These are phyloP conservation scores for Podospora pseudopauciseta DNA, from an alignment of 495 filamentous ascomycete genomes.

Conservation along the genomic window DNA sequence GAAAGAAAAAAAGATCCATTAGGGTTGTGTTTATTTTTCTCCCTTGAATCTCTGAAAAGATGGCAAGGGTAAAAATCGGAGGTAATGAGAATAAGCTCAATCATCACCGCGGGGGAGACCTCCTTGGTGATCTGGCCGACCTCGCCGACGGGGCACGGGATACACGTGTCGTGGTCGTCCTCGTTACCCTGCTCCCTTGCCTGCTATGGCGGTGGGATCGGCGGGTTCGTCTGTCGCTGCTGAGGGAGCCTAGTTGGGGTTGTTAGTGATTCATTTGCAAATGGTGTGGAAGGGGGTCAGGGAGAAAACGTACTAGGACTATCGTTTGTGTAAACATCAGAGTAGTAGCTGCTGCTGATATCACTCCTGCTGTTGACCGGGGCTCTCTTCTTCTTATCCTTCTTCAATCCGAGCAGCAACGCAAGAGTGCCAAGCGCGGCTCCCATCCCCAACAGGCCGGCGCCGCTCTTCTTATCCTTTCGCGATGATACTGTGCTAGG, in stretches of 20 bases:
- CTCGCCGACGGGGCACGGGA: slow-evolving; percentile 28
- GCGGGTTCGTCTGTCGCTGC: slow-evolving; percentile 32
- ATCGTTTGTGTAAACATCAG: slow-evolving; percentile 43
- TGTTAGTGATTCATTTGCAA: slow-evolving; percentile 21
- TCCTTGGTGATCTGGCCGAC: slow-evolving; percentile 20
- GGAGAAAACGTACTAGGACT: slow-evolving; percentile 47
- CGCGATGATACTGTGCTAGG: slow-evolving; percentile 51
- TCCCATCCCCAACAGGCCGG: slow-evolving; percentile 54
- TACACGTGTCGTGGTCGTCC: slow-evolving; percentile 30
- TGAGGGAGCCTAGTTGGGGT: slow-evolving; percentile 38
- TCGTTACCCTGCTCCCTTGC: slow-evolving; percentile 27
- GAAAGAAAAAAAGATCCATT: too few relatives aligned
- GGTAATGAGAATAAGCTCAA: neutral
- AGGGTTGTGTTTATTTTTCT: too few relatives aligned
- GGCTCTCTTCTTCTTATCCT: slow-evolving; percentile 49
- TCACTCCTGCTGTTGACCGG: slow-evolving; percentile 46
- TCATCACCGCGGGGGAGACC: slow-evolving; percentile 2
- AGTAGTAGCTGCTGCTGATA: slow-evolving; percentile 48
- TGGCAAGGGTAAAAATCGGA: neutral
- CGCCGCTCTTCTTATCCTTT: slow-evolving; percentile 49
- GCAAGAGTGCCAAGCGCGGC: slow-evolving; percentile 65
- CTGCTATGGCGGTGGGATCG: slow-evolving; percentile 25
- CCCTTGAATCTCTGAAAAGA: too few relatives aligned
- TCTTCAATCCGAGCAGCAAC: slow-evolving; percentile 72
- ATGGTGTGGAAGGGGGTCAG: neutral